Percentiles rank a stretch among this genome's conserved stretches.
These are phyloP conservation scores for Fusarium sp. DNA, from an alignment of 2,329 filamentous ascomycete species.

Conservation along the genomic window DNA sequence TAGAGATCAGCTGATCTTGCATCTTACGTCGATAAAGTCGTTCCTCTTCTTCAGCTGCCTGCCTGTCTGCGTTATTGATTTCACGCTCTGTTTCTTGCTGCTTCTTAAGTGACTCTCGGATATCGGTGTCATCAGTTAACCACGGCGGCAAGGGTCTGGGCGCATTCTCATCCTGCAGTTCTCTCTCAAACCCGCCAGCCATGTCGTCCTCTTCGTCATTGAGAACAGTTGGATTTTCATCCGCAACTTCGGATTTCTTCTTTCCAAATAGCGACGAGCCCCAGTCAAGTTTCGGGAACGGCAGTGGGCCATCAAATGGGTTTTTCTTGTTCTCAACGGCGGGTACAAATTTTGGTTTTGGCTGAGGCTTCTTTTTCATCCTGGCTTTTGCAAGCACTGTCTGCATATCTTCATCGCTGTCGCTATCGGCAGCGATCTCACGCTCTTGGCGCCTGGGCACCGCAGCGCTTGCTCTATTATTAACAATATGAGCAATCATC, in stretches of 20 bases:
- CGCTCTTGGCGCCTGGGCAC: constrained; percentile 54
- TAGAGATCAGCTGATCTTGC: constrained; percentile 64
- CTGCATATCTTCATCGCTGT: constrained; percentile 83
- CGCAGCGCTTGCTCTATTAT: constrained; percentile 73
- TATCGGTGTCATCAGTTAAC: constrained; percentile 72
- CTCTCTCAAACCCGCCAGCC: constrained; percentile 73
- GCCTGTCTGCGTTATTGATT: constrained; percentile 71
- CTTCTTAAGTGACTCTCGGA: constrained; percentile 69
- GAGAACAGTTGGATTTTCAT: constrained; percentile 16
- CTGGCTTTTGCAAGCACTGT: constrained; percentile 78
- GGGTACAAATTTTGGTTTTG: constrained; percentile 51
- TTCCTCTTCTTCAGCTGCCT: constrained; percentile 65
- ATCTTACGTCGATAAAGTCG: constrained; percentile 54
- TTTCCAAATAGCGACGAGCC: constrained; percentile 67
- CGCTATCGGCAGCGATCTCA: constrained; percentile 58
- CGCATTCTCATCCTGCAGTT: constrained; percentile 51
- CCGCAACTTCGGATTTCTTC: constrained; percentile 42
- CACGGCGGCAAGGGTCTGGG: constrained; percentile 78
- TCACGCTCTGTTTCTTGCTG: constrained; percentile 65
- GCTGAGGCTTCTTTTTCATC: constrained; percentile 59
- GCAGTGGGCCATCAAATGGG: constrained; percentile 80
- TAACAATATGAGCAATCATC: constrained; percentile 78
- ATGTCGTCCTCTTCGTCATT: constrained; percentile 54
- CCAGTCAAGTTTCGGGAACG: constrained; percentile 87
- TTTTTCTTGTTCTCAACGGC: constrained; percentile 65